Percentiles rank a stretch among this genome's conserved stretches.
Evolutionary conservation across 495 filamentous ascomycete genomes (phyloP).

Genomic region (Astrothelium subdiscretum): DNA sequence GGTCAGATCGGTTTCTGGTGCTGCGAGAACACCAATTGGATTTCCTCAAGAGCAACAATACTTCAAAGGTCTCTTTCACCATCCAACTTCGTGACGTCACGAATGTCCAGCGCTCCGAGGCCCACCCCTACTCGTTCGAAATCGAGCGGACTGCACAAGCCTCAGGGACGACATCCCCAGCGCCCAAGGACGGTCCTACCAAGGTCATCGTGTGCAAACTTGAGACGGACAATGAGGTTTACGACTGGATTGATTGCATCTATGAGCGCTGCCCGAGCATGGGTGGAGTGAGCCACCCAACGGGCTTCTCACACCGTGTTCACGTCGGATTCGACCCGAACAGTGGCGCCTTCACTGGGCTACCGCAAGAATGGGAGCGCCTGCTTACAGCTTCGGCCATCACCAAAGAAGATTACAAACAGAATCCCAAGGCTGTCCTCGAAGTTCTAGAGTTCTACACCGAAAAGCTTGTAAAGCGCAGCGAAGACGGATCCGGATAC

Average conservation of each 20-base stretch:
- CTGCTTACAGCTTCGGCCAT: slow-evolving; percentile 89
- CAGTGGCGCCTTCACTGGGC: slow-evolving; percentile 82
- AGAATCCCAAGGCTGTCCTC: slow-evolving; percentile 95
- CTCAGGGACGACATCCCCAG: slow-evolving; percentile 42
- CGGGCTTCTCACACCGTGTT: slow-evolving; percentile 90
- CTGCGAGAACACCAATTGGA: slow-evolving; percentile 80
- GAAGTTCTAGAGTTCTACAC: slow-evolving; percentile 97
- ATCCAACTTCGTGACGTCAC: slow-evolving; percentile 77
- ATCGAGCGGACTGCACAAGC: slow-evolving; percentile 61
- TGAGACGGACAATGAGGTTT: slow-evolving; percentile 88
- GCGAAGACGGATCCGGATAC: slow-evolving; percentile 68
- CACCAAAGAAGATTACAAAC: slow-evolving; percentile 93
- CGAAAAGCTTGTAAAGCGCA: slow-evolving; percentile 71
- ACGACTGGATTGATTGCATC: slow-evolving; percentile 96
- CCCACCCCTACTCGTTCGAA: slow-evolving; percentile 80
- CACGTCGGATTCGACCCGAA: slow-evolving; percentile 95
- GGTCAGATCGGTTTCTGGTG: slow-evolving; percentile 82
- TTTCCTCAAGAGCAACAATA: slow-evolving; percentile 76
- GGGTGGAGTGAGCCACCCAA: slow-evolving; percentile 96
- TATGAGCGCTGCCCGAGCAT: slow-evolving; percentile 93
- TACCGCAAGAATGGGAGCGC: slow-evolving; percentile 94
- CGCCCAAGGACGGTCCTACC: slow-evolving; percentile 55
- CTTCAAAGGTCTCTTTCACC: slow-evolving; percentile 63
- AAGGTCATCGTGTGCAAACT: slow-evolving; percentile 79
- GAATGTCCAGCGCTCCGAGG: slow-evolving; percentile 74